These are phyloP conservation scores for Mollisia scopiformis DNA, from an alignment of 2,329 filamentous ascomycete species.

Conservation along the genomic window DNA sequence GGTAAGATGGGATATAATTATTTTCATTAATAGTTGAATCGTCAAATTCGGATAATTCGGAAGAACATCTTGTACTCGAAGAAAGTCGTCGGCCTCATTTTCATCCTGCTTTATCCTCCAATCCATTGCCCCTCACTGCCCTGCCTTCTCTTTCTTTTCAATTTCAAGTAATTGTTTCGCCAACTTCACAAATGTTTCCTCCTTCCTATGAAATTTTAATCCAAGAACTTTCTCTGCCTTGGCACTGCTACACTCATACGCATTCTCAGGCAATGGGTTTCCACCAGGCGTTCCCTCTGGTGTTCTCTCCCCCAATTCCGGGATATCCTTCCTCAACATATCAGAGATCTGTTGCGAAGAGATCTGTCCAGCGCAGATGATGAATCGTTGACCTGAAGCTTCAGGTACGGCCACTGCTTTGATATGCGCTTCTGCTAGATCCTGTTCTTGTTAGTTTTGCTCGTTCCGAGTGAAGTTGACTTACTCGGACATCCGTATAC, in stretches of 20 bases:
- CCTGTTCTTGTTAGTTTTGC: conserved; percentile 44
- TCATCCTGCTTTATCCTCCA: background rate
- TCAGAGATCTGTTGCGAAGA: conserved; percentile 60
- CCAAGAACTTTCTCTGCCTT: conserved; percentile 20
- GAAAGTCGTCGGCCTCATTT: background rate
- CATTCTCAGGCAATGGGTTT: conserved; percentile 9
- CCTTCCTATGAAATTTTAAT: conserved; percentile 17
- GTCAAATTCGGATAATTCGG: background rate
- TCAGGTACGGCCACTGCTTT: conserved; percentile 57
- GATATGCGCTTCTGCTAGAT: conserved; percentile 65
- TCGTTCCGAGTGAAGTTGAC: background rate
- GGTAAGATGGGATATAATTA: background rate
- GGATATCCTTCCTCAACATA: conserved; percentile 55
- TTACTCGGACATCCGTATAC: conserved; percentile 50
- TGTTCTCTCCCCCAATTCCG: conserved; percentile 50
- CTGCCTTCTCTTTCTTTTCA: conserved; percentile 11
- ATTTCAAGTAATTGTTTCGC: conserved; percentile 29
- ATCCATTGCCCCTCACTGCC: background rate
- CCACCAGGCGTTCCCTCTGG: conserved; percentile 43
- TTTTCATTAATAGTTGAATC: background rate
- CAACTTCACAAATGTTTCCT: conserved; percentile 32
- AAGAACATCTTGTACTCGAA: background rate
- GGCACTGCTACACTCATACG: conserved; percentile 20
- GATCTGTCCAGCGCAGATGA: conserved; percentile 61
- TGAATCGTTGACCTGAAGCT: conserved; percentile 63